Evolutionary conservation across 2,329 filamentous ascomycete genomes (phyloP), one percentile per base, ranked within the genome.

Genomic region (Parafenestella ontariensis): DNA sequence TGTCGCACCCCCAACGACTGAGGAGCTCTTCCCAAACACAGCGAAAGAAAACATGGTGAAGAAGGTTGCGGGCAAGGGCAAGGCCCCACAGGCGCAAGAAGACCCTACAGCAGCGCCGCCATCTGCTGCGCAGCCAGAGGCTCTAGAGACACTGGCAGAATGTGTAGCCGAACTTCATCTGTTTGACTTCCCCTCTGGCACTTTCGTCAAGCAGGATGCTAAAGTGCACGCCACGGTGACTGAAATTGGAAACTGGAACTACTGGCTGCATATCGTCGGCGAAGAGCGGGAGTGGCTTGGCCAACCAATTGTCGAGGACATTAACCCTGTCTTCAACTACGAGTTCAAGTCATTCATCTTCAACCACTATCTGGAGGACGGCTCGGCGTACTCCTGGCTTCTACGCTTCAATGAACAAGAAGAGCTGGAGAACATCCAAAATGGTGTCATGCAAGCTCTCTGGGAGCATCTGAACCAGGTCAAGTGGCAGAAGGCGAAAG

Each of bases 281-380:
- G 82, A 85, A 34, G 86, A 91, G 29, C 88, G 87, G 68, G 87
- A 93, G 49, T 97, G 92, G 91, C 81, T 99, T 2, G 92, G 92
- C 20, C 91, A 96, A 61, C 85, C 89, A 2, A 87, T 99, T 26
- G 82, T 92, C 26, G 89, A 91, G 6, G 95, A 99, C 65, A 92
- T 98, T 76, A 98, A 98, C 68, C 95, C 95, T 0, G 93, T 99
- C 18, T 99, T 98, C 82, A 98, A 98, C 78, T 98, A 97, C 64
- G 95, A 99, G 75, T 98, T 94, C 68, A 83, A 96, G n/a, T 98
- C 94, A 0, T 98, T 98, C 74, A 97, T 99, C 70, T 99, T 99
- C 84, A 99, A 99, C 70, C 92, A 97, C 73, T 98, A 96, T 74
- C 85, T 89, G 13, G 84, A 88, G 31, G 91, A 97, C 75, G 92